phyloP scores from a whole-genome alignment of 2,329 filamentous ascomycete species.

The Tympanopsis confertula region DNA sequence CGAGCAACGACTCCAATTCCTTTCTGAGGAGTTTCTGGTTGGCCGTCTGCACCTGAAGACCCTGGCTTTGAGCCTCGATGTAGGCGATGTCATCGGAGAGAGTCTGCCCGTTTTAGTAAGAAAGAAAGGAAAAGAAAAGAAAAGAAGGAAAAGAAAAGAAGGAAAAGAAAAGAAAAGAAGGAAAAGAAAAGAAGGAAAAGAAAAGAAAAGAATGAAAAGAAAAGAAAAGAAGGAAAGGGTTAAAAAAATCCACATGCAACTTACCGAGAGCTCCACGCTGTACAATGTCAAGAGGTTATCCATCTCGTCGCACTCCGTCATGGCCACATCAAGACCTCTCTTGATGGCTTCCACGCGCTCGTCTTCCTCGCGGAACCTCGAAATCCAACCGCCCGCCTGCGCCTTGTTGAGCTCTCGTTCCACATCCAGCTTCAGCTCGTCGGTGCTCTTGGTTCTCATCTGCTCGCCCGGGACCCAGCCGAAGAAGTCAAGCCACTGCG shows the following conservation, averaged over 20 bases:
- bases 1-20: slow-evolving; percentile 78
- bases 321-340: slow-evolving; percentile 74
- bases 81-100: slow-evolving; percentile 92
- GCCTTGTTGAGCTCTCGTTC: slow-evolving; percentile 81
- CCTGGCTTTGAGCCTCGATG: slow-evolving; percentile 94
- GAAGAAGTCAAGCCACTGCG: slow-evolving; percentile 72
- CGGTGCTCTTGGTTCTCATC: slow-evolving; percentile 63
- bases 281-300: slow-evolving; percentile 91
- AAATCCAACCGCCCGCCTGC: slow-evolving; percentile 86
- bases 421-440: slow-evolving; percentile 71
- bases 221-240: background rate
- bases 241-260: slow-evolving; percentile 19
- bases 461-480: slow-evolving; percentile 73
- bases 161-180: background rate
- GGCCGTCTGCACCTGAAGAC: slow-evolving; percentile 89
- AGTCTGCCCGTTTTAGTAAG: slow-evolving; percentile 42
- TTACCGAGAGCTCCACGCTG: slow-evolving; percentile 81
- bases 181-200: slow-evolving; percentile 11
- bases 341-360: slow-evolving; percentile 81
- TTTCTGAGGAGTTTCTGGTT: slow-evolving; percentile 90
- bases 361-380: slow-evolving; percentile 74
- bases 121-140: slow-evolving; percentile 10
- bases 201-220: slow-evolving; percentile 10
- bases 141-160: background rate
- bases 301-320: slow-evolving; percentile 88